phyloP scores from a whole-genome alignment of 140 eudicot genomes.

The Bidens hawaiensis region DNA sequence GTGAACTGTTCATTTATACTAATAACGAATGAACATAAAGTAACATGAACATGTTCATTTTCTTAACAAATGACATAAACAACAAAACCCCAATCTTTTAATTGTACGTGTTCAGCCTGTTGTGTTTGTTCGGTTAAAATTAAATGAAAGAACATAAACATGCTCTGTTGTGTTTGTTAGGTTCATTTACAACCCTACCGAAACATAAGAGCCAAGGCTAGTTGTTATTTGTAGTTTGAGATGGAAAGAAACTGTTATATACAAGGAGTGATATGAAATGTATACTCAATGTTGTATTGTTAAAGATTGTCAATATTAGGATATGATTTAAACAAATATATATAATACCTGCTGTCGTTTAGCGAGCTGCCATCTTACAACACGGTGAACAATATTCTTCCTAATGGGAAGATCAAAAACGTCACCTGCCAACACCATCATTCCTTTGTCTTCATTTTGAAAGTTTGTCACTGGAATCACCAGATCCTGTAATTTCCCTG shows the following conservation, averaged over 20 bases:
- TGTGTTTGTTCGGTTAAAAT: no score
- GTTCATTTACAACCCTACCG: no score
- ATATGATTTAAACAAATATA: neutral
- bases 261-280: neutral
- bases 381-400: constrained; percentile 90
- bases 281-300: neutral
- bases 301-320: neutral
- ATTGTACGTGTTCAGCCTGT: no score
- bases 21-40: no score
- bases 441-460: constrained; percentile 75
- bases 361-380: constrained; percentile 99
- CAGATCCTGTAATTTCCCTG: constrained; percentile 76
- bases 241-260: neutral
- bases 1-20: no score
- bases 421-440: constrained; percentile 87
- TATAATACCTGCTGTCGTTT: constrained; percentile 79
- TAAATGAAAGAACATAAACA: no score
- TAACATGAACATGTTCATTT: no score
- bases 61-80: no score
- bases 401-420: constrained; percentile 93
- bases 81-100: no score
- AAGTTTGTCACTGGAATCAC: constrained; percentile 85
- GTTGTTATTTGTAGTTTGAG: neutral
- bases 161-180: no score
- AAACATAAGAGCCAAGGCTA: neutral